Conservation (phyloP, 176 grass and related monocot genomes). For the Oryza punctata region DNA sequence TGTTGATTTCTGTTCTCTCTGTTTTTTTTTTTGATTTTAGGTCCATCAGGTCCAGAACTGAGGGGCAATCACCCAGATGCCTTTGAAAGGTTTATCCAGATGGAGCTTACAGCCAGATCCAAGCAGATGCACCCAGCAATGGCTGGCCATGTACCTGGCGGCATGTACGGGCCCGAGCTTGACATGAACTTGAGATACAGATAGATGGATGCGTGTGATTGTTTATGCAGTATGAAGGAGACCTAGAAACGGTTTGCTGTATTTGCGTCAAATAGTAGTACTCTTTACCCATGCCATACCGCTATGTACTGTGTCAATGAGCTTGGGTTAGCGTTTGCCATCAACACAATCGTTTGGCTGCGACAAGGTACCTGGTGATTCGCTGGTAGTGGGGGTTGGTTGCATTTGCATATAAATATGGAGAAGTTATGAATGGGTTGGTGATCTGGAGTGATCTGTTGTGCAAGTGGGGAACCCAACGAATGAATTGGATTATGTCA, state of each 20-base stretch:
- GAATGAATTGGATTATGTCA: neutral
- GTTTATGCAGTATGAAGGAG: neutral
- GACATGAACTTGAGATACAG: slow-evolving; percentile 75
- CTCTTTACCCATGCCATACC: slow-evolving; percentile 5
- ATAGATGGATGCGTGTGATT: slow-evolving; percentile 29
- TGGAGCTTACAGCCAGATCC: slow-evolving; percentile 80
- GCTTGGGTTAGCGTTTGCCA: slow-evolving; percentile 33
- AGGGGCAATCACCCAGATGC: slow-evolving; percentile 55
- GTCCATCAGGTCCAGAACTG: slow-evolving; percentile 44
- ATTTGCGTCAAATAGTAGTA: neutral
- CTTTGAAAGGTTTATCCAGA: slow-evolving; percentile 78
- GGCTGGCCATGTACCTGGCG: slow-evolving; percentile 56
- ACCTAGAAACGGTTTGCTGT: slow-evolving; percentile 36
- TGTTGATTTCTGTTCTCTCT: neutral
- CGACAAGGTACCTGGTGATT: neutral
- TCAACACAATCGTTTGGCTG: slow-evolving; percentile 1
- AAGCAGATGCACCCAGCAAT: slow-evolving; percentile 66
- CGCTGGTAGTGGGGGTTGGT: neutral
- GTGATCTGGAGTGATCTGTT: slow-evolving; percentile 12
- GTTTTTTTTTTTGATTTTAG: slow-evolving; percentile 4
- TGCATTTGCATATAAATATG: slow-evolving; percentile 39
- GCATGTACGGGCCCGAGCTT: slow-evolving; percentile 55
- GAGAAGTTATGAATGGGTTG: slow-evolving; percentile 1
- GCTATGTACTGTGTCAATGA: slow-evolving; percentile 33
- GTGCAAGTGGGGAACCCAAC: neutral